A percentile compares a stretch with the other conserved stretches of the same genome.
Conservation (phyloP, 371 early-diverging fungal species). For the Mortierella sp. region DNA sequence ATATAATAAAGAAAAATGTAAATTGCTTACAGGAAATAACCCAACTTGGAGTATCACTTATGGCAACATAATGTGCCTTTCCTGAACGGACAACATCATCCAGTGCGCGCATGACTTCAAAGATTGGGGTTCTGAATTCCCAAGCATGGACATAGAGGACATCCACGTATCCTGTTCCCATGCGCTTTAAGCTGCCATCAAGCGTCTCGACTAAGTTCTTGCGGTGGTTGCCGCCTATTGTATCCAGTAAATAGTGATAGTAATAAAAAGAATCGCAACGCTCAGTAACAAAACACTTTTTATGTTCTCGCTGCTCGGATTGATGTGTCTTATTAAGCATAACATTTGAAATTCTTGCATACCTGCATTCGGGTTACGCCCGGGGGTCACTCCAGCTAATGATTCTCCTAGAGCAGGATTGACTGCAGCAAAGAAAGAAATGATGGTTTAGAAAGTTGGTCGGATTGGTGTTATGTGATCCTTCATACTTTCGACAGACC, state of each 20-base stretch:
- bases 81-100: conserved; percentile 65
- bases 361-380: conserved; percentile 45
- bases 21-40: conserved; percentile 45
- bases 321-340: not conserved
- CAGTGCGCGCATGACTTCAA: conserved; percentile 61
- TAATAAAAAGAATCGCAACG: too few relatives aligned
- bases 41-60: conserved; percentile 60
- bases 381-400: conserved; percentile 17
- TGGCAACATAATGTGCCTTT: conserved; percentile 63
- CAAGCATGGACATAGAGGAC: conserved; percentile 63
- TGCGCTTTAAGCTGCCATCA: conserved; percentile 57
- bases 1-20: not conserved
- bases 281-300: too few relatives aligned
- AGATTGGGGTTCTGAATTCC: conserved; percentile 58
- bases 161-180: conserved; percentile 60
- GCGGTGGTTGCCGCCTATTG: conserved; percentile 55
- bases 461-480: too few relatives aligned
- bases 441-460: not conserved
- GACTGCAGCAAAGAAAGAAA: conserved; percentile 10
- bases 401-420: conserved; percentile 25
- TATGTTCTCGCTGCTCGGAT: too few relatives aligned
- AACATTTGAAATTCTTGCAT: conserved; percentile 1
- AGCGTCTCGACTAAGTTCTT: conserved; percentile 58
- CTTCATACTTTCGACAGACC: too few relatives aligned
- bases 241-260: not conserved